Evolutionary conservation across 495 filamentous ascomycete genomes (phyloP), one percentile per base, ranked within the genome.

Genomic region (Penicillium pancosmium): DNA sequence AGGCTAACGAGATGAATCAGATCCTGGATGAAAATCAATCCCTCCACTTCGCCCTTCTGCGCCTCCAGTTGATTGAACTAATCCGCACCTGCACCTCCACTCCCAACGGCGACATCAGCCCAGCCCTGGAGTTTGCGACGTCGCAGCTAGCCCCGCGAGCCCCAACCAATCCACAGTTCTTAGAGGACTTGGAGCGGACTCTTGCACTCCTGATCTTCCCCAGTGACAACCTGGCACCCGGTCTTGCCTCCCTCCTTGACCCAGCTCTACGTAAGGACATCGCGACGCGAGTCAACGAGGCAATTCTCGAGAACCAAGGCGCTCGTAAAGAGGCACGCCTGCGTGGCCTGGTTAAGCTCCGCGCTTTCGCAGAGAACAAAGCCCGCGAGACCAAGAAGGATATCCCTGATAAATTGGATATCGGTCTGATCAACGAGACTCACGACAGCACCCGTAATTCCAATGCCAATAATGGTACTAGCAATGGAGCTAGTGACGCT

Each of bases 191-290:
- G 18, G 94, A 99, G 72, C 83, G 86, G 60, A 97, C 94, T 0
- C 96, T 99, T 85, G 88, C 91, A 2, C 86, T 98, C 44, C 77
- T 98, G 40, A 90, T 97, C 57, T 96, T 96, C 66, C 88, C 90
- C 4, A 81, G 84, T 25, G 86, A 91, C 55, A 89, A 84, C 52
- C 81, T 98, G 19, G 80, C 86, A 33, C 89, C 92, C 1, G 85
- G 89, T 46, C 81, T 97, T 27, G 84, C 86, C 13, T 83, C 83
- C 18, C 80, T 98, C 38, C 79, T 98, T 25, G 81, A 93, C 63
- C 86, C 92, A n/a, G 79, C 82, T 51, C 82, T 98, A n/a, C 86
- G 94, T 68, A 83, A 85, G 69, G 82, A 86, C 10, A 92, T 97
- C 25, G 92, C 94, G 6, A 82, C 84, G 46, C 76, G 82, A 46